Evolutionary conservation across 371 early-diverging fungal species (phyloP), one percentile per base, ranked within the genome.

Genomic region (Apophysomyces trapeziformis): DNA sequence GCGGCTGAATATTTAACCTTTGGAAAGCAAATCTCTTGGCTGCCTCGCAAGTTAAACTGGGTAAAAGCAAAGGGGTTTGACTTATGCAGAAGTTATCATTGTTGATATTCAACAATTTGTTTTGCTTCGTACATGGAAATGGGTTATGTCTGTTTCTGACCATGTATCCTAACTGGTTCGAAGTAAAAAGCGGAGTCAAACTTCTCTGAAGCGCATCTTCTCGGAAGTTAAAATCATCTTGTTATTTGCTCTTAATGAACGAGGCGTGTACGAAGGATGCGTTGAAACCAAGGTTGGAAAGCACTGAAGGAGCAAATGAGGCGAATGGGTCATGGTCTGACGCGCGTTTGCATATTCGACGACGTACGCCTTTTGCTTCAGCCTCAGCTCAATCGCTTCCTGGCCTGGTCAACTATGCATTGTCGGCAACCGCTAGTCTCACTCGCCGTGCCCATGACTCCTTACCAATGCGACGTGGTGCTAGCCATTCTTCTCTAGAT

Each of bases 321-420:
- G 54, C 9, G 32, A 50, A 5, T 9, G 54, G 5, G 11, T 16
- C 21, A 4, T 50, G 54, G 54, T 50, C 54, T 9, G 21, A 50
- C 9, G 21, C 54, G 4, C 21, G 32, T 21, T 11, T 50, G 2
- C 21, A 21, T 21, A 21, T 50, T 50, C 16, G 54, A 21, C 54
- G 54, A 5, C 54, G 54, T 36, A 58, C 89, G 4, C 59, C 70
- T 9, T 63, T 65, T 7, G 63, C 74, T 12, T 78, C 79, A 12
- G 66, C 64, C 32, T 78, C 79, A 8, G 76, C 79, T n/a, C 50
- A 76, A 35, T 77, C 80, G 16, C 66, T 80, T 18, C 77, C 77
- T 26, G 72, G 71, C 11, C 63, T 79, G 13, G 70, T 73, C 13
- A 75, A 73, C 26, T 58, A 71, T 46, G 70, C 69, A 26, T 54